A percentile compares a stretch with the other conserved stretches of the same genome.
These are phyloP conservation scores for Zea mays DNA, from an alignment of 176 grass and related monocot species.

Conservation along the genomic window DNA sequence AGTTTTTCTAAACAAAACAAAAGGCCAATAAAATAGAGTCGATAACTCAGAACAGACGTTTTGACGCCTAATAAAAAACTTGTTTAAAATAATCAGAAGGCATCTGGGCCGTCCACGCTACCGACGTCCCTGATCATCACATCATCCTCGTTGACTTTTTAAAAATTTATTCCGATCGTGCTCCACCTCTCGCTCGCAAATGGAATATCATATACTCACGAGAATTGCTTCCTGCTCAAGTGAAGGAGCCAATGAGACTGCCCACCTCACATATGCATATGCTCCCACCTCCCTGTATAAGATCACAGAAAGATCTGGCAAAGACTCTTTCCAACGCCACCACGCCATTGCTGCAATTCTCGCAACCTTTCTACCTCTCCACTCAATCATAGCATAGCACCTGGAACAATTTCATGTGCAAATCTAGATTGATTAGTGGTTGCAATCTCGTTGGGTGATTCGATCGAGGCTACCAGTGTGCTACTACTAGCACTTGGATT, in stretches of 20 bases:
- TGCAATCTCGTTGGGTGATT: neutral
- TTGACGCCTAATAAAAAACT: neutral
- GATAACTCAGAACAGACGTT: neutral
- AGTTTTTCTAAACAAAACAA: neutral
- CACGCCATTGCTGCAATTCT: slow-evolving; percentile 39
- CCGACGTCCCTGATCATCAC: slow-evolving; percentile 28
- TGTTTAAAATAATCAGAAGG: neutral
- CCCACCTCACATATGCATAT: slow-evolving; percentile 10
- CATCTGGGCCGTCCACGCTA: neutral
- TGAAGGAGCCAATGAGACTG: slow-evolving; percentile 35
- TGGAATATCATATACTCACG: slow-evolving; percentile 35
- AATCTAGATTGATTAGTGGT: neutral
- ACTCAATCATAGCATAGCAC: neutral
- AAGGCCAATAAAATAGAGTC: neutral
- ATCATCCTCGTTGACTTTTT: slow-evolving; percentile 33
- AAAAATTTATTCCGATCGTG: slow-evolving; percentile 47
- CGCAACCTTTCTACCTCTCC: neutral
- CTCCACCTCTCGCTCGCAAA: slow-evolving; percentile 41
- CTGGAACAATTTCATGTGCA: neutral
- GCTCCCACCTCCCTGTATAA: slow-evolving; percentile 18
- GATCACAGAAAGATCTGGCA: slow-evolving; percentile 32
- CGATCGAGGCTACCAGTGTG: neutral
- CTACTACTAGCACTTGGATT: slow-evolving; percentile 9
- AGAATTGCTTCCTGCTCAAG: slow-evolving; percentile 48
- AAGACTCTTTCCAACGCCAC: slow-evolving; percentile 26